Conservation (phyloP, 148 eudicot genomes). For the Vaccinium macrocarpon region DNA sequence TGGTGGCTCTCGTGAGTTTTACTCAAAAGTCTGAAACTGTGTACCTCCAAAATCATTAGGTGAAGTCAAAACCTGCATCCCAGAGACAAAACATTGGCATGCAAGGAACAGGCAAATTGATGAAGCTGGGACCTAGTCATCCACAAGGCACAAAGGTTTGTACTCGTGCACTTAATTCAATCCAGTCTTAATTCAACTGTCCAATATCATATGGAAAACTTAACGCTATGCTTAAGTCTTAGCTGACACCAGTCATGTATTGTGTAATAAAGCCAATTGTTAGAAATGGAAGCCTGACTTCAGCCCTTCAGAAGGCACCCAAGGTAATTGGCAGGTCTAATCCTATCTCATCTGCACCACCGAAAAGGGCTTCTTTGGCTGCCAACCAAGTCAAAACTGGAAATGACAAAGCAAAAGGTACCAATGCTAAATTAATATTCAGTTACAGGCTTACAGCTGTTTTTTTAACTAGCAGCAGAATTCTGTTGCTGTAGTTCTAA, state of each 20-base stretch:
- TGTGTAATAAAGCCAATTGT: constrained; percentile 37
- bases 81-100: constrained; percentile 38
- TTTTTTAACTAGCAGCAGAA: background rate
- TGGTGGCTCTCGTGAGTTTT: background rate
- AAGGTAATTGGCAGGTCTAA: constrained; percentile 35
- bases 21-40: background rate
- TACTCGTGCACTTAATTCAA: constrained; percentile 8
- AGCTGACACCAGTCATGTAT: constrained; percentile 21
- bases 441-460: background rate
- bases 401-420: constrained; percentile 32
- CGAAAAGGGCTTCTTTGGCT: constrained; percentile 49
- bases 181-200: background rate
- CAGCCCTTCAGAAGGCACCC: constrained; percentile 40
- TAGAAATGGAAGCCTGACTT: constrained; percentile 34
- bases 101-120: constrained; percentile 38
- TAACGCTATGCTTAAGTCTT: constrained; percentile 16
- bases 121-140: constrained; percentile 34
- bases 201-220: background rate
- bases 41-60: constrained; percentile 27
- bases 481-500: background rate
- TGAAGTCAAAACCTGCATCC: constrained; percentile 38
- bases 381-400: constrained; percentile 50
- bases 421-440: constrained; percentile 25
- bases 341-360: constrained; percentile 29
- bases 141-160: constrained; percentile 51